A percentile compares a stretch with the other conserved stretches of the same genome.
phyloP scores from a whole-genome alignment of 139 green algal species.

The Micractinium sp. region DNA sequence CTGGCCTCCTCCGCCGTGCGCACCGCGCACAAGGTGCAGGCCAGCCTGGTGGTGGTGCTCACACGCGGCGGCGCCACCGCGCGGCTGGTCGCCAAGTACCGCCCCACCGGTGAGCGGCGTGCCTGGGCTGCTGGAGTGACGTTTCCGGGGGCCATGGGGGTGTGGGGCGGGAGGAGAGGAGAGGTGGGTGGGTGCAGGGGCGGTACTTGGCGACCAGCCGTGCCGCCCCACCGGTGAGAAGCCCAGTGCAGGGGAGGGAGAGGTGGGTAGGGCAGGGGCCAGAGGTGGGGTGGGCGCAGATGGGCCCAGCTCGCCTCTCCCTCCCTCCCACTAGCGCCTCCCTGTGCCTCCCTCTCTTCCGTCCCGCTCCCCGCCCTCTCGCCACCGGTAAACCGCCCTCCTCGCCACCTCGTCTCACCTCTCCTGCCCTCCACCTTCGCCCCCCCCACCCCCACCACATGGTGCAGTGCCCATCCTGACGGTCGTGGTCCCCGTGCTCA shows the following conservation, averaged over 20 bases:
- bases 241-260: too few relatives aligned
- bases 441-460: not conserved
- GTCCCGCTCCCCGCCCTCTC: not conserved
- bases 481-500: constrained; percentile 90
- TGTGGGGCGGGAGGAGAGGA: too few relatives aligned
- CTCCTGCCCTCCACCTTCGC: too few relatives aligned
- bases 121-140: not conserved
- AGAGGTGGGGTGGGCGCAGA: too few relatives aligned
- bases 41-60: constrained; percentile 91
- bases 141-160: too few relatives aligned
- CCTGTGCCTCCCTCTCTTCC: not conserved
- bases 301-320: too few relatives aligned
- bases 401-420: too few relatives aligned
- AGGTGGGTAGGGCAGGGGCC: too few relatives aligned
- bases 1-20: constrained; percentile 12
- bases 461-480: constrained; percentile 85
- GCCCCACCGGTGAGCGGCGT: constrained; percentile 19
- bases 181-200: too few relatives aligned
- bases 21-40: constrained; percentile 83
- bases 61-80: constrained; percentile 89
- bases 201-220: constrained; percentile 69
- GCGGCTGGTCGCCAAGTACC: constrained; percentile 68
- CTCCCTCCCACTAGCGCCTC: too few relatives aligned
- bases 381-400: not conserved
- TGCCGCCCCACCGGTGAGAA: constrained; percentile 47